Percentiles rank a stretch among this genome's conserved stretches.
Evolutionary conservation across 169 alveolate genomes (phyloP).

Genomic region (Plasmodium vivax): DNA sequence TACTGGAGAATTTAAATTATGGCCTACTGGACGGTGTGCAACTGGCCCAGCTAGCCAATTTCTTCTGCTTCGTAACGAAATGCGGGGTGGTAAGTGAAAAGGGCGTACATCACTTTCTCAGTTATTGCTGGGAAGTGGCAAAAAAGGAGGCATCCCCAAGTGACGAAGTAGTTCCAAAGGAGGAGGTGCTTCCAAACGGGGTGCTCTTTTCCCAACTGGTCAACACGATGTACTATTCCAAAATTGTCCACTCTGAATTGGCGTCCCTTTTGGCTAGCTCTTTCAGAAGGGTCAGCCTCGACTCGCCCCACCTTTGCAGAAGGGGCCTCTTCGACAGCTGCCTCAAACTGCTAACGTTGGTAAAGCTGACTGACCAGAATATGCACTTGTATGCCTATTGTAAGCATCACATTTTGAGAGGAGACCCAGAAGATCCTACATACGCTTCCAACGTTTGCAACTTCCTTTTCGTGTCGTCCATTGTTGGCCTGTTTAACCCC

Average conservation of each 20-base stretch:
- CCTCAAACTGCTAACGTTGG: conserved; percentile 46
- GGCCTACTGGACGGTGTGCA: neutral
- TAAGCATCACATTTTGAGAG: conserved; percentile 29
- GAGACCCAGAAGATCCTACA: too few species aligned
- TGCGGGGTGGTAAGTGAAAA: conserved; percentile 45
- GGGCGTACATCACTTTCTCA: neutral
- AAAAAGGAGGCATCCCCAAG: neutral
- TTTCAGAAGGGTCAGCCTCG: neutral
- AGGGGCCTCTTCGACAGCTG: neutral
- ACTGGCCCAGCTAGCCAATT: neutral
- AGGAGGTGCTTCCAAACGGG: neutral
- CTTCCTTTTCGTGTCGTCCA: conserved; percentile 44
- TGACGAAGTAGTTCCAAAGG: too few species aligned
- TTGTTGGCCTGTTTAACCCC: conserved; percentile 43
- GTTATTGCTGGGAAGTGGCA: neutral
- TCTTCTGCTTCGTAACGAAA: conserved; percentile 24
- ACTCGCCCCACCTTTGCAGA: neutral
- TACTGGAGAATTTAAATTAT: conserved; percentile 12
- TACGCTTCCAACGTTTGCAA: conserved; percentile 5
- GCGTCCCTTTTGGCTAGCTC: neutral
- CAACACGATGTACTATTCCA: conserved; percentile 52
- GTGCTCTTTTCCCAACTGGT: conserved; percentile 9
- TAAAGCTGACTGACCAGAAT: conserved; percentile 4
- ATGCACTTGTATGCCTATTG: conserved; percentile 28
- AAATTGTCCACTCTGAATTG: conserved; percentile 21